Evolutionary conservation across 1,139 yeast genomes (phyloP).

Genomic region (Yamadazyma spencermartinsiae): DNA sequence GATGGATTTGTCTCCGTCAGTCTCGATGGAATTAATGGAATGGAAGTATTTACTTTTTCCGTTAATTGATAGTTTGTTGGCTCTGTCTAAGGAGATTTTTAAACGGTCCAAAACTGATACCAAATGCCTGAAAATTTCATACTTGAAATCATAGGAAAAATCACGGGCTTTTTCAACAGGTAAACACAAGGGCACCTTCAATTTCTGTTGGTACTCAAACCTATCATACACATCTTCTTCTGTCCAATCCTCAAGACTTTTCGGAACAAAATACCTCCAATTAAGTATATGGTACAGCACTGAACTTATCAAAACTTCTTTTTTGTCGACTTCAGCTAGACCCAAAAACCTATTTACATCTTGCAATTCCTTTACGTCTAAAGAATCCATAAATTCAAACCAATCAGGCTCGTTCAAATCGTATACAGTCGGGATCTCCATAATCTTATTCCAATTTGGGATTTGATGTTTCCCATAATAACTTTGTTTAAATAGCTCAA

Average conservation of each 20-base stretch:
- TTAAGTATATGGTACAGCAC: constrained; percentile 1
- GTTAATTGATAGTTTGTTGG: constrained; percentile 20
- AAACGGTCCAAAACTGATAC: constrained; percentile 22
- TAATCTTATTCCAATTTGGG: neutral
- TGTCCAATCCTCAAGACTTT: constrained; percentile 2
- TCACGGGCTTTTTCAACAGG: neutral
- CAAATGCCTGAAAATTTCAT: constrained; percentile 18
- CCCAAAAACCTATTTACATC: constrained; percentile 1
- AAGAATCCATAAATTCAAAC: constrained; percentile 5
- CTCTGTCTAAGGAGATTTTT: constrained; percentile 15
- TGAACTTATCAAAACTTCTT: constrained; percentile 1
- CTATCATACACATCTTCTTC: constrained; percentile 6
- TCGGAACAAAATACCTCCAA: neutral
- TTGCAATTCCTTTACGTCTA: constrained; percentile 3
- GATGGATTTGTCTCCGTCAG: constrained; percentile 3
- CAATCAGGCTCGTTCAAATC: neutral
- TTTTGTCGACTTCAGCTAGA: neutral
- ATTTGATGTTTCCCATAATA: neutral
- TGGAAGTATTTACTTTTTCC: constrained; percentile 34
- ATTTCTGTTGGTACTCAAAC: constrained; percentile 5
- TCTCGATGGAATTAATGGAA: constrained; percentile 11
- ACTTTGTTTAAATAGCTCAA: neutral
- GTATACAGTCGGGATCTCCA: neutral
- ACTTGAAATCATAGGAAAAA: constrained; percentile 2
- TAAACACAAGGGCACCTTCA: constrained; percentile 2